phyloP scores from a whole-genome alignment of 371 early-diverging fungal species.

The Coemansia sp. region DNA sequence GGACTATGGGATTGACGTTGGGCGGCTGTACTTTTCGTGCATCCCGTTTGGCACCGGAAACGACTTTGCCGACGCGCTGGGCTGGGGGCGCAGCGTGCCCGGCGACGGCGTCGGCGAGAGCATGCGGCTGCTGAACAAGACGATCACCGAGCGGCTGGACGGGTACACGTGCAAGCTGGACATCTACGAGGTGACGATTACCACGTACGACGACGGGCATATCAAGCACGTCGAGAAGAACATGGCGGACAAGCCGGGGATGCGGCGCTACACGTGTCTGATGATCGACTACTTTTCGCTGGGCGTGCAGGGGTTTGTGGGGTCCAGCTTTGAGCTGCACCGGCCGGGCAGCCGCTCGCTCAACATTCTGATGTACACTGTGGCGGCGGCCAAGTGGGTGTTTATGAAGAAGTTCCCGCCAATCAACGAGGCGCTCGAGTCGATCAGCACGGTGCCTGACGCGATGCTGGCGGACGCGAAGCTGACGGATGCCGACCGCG shows the following conservation, averaged over 20 bases:
- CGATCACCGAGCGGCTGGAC: constrained; percentile 57
- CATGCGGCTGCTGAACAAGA: constrained; percentile 52
- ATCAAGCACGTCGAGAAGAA: constrained; percentile 54
- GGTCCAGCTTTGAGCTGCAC: constrained; percentile 62
- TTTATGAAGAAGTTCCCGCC: constrained; percentile 58
- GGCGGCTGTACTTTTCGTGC: constrained; percentile 61
- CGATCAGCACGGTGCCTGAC: constrained; percentile 49
- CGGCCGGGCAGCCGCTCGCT: constrained; percentile 56
- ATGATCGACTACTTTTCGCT: constrained; percentile 64
- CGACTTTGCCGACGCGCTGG: constrained; percentile 64
- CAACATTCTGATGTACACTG: constrained; percentile 59
- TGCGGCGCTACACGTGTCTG: constrained; percentile 50
- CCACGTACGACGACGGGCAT: constrained; percentile 55
- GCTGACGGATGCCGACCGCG: constrained; percentile 40
- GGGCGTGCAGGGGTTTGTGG: constrained; percentile 66
- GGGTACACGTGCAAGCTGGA: constrained; percentile 62
- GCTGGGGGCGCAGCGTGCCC: constrained; percentile 65
- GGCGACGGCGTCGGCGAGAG: constrained; percentile 55
- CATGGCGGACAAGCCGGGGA: constrained; percentile 30
- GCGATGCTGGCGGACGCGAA: constrained; percentile 26
- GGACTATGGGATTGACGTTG: constrained; percentile 54
- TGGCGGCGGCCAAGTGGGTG: constrained; percentile 61
- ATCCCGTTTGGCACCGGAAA: constrained; percentile 70
- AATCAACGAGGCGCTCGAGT: constrained; percentile 55
- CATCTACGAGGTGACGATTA: constrained; percentile 60